Base-by-base conservation (phyloP, 2,329 filamentous ascomycete genomes). In the Dryadomyces quercus-mongolicae region DNA sequence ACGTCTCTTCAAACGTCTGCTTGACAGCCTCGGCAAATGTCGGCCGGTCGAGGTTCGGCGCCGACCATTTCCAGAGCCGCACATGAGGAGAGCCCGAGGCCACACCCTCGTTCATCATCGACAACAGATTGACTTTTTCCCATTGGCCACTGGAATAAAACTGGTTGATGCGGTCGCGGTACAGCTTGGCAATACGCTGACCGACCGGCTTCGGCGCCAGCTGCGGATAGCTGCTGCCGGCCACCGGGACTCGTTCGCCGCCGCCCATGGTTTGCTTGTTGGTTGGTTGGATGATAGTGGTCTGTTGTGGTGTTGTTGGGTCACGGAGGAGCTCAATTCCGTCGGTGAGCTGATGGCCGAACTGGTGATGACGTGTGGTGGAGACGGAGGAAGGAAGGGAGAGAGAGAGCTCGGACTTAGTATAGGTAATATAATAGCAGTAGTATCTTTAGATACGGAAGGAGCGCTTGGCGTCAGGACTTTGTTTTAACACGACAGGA, bases 51-150 rank as follows among this genome's bases (percentile, higher is more conserved):
- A 88, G 82, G 62, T 84, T 75, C 1, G 91, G 91, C 15, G 89
- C 88, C 55, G 86, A 84, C 80, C 91, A 95, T 55, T 90, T 88
- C 56, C 78, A 88, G 55, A 98, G 82, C 70, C 90, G 86, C 64
- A 97, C 82, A 66, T 92, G 78, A 31, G 88, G 80, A 59, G 81
- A 72, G 60, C 89, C 89, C 10, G 83, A 83, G 54, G 68, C 74
- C 51, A 72, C 65, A 51, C 77, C 85, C 68, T 92, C 84, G 63
- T 82, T 77, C 67, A 90, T 80, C 74, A 90, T 90, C 58, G 62
- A 61, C 10, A 62, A 38, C 18, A 62, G 56, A 49, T 62, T 62
- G 49, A 61, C 60, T 53, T 60, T 60, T 31, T 62, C 58, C 55
- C 56, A 62, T 48, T 62, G 61, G 1, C 61, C 61, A 10, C 31